phyloP scores from a whole-genome alignment of 2,329 filamentous ascomycete species.

The Alternaria sp. region DNA sequence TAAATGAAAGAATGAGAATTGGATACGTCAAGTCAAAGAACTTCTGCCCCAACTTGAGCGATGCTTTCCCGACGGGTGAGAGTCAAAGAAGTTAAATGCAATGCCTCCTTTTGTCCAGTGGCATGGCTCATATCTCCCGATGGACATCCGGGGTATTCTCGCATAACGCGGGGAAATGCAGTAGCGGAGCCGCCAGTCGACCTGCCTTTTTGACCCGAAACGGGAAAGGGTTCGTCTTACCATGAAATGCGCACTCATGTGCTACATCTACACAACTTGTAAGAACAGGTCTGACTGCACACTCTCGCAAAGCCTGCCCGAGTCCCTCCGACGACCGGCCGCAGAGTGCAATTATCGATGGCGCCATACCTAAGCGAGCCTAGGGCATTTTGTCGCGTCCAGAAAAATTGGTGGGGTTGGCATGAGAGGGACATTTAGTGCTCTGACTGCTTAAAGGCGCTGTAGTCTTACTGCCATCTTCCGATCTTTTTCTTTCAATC shows the following conservation, averaged over 20 bases:
- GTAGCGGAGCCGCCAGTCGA: slow-evolving; percentile 1
- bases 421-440: slow-evolving; percentile 4
- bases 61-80: neutral
- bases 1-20: slow-evolving; percentile 32
- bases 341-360: slow-evolving; percentile 6
- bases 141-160: slow-evolving; percentile 17
- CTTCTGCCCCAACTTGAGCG: neutral
- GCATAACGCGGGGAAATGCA: slow-evolving; percentile 16
- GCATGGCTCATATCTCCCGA: neutral
- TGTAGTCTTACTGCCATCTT: slow-evolving; percentile 5
- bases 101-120: neutral
- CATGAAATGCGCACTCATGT: neutral
- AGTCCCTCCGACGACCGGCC: slow-evolving; percentile 36
- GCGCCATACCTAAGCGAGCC: slow-evolving; percentile 22
- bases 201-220: slow-evolving; percentile 3
- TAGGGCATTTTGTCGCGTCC: slow-evolving; percentile 29
- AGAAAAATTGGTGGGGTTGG: slow-evolving; percentile 34
- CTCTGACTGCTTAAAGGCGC: slow-evolving; percentile 13
- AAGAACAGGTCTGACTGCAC: neutral
- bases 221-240: neutral
- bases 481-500: neutral
- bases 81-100: neutral
- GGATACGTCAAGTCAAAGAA: slow-evolving; percentile 17
- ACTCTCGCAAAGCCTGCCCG: neutral
- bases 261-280: neutral